A percentile compares a stretch with the other conserved stretches of the same genome.
phyloP scores from a whole-genome alignment of 192 early-diverging fungal species.

The Spinellus fusiger region DNA sequence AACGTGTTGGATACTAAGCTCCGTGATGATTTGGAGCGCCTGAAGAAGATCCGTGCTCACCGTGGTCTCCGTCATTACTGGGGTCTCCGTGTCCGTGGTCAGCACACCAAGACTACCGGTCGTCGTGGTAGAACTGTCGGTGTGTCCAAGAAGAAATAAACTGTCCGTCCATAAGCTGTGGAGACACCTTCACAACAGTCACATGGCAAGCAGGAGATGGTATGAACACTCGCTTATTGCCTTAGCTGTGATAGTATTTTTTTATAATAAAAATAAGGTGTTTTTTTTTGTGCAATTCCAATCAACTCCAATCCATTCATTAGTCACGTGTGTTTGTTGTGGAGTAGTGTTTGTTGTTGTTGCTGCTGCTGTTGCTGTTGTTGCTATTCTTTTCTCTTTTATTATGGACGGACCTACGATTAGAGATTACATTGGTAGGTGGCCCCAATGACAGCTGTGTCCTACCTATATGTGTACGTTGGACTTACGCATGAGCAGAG shows the following conservation, averaged over 20 bases:
- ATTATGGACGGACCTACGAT: slow-evolving; percentile 15
- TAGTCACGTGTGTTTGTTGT: neutral
- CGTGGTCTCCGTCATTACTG: slow-evolving; percentile 99
- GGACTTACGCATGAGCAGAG: too few species aligned
- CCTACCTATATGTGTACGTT: neutral
- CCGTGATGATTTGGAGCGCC: slow-evolving; percentile 97
- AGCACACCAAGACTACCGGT: slow-evolving; percentile 99
- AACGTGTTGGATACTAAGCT: slow-evolving; percentile 93
- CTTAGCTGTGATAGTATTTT: neutral
- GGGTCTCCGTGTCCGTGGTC: slow-evolving; percentile 98
- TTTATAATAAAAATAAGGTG: neutral
- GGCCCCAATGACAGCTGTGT: neutral
- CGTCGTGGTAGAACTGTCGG: slow-evolving; percentile 93
- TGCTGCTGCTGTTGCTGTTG: too few species aligned
- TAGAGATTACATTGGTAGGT: slow-evolving; percentile 20
- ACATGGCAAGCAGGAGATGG: too few species aligned
- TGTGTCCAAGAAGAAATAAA: slow-evolving; percentile 99
- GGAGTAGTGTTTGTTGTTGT: too few species aligned
- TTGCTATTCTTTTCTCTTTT: too few species aligned
- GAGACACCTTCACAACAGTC: slow-evolving; percentile 22
- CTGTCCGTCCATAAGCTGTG: too few species aligned
- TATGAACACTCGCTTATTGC: too few species aligned
- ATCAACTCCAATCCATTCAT: too few species aligned
- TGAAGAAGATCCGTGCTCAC: slow-evolving; percentile 99
- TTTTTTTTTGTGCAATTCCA: neutral